Conservation (phyloP, 805 yeast genomes). For the Cyberlindnera mrakii region DNA sequence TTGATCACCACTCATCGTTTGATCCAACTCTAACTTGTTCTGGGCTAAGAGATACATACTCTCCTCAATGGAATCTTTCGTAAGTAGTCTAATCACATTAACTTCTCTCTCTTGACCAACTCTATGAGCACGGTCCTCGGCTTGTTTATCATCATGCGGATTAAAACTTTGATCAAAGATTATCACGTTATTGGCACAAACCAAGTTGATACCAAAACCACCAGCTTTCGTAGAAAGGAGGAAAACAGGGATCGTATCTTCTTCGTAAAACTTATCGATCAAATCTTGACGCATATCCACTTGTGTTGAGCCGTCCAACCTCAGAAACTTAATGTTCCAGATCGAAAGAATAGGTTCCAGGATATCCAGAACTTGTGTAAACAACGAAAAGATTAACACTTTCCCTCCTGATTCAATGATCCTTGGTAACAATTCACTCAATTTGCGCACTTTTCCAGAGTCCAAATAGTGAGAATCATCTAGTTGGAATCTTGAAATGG, state of each 20-base stretch:
- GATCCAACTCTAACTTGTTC: slow-evolving; percentile 83
- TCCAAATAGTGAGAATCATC: slow-evolving; percentile 50
- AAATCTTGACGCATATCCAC: slow-evolving; percentile 91
- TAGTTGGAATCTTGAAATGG: slow-evolving; percentile 51
- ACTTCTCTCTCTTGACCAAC: slow-evolving; percentile 92
- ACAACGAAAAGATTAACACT: slow-evolving; percentile 79
- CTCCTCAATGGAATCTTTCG: slow-evolving; percentile 78
- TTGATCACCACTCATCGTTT: slow-evolving; percentile 26
- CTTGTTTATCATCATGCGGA: slow-evolving; percentile 98
- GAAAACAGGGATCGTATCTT: slow-evolving; percentile 75
- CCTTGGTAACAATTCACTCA: slow-evolving; percentile 51
- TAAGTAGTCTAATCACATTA: slow-evolving; percentile 66
- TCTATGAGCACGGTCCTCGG: slow-evolving; percentile 97
- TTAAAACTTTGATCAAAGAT: slow-evolving; percentile 92
- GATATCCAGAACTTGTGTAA: slow-evolving; percentile 88
- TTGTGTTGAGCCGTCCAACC: slow-evolving; percentile 90
- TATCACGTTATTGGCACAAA: slow-evolving; percentile 89
- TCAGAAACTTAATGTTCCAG: slow-evolving; percentile 60
- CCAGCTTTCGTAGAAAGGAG: slow-evolving; percentile 94
- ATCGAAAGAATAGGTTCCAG: slow-evolving; percentile 68
- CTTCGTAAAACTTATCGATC: slow-evolving; percentile 85
- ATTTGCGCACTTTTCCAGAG: slow-evolving; percentile 67
- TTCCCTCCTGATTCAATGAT: slow-evolving; percentile 60
- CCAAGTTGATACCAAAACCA: slow-evolving; percentile 95
- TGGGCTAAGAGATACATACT: slow-evolving; percentile 81